Conservation (phyloP, 78 protist genomes). For the Polysphondylium violaceum region DNA sequence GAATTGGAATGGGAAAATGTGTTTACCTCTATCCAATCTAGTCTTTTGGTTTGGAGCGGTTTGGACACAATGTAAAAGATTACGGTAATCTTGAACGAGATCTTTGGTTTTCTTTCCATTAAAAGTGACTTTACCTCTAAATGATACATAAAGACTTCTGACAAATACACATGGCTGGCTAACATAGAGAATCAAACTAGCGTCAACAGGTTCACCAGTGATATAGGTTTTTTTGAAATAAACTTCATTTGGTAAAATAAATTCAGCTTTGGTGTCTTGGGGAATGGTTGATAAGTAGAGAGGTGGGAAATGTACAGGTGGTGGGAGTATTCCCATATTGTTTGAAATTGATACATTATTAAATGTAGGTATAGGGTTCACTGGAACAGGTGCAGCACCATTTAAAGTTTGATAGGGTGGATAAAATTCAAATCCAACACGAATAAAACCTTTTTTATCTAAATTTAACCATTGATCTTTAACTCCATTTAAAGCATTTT, state of each 20-base stretch:
- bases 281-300: constrained; percentile 6
- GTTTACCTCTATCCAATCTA: constrained; percentile 26
- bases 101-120: background rate
- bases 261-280: background rate
- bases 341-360: no score
- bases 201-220: constrained; percentile 3
- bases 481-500: background rate
- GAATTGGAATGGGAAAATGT: constrained; percentile 51
- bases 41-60: background rate
- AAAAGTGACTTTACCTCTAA: constrained; percentile 17
- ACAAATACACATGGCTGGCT: constrained; percentile 12
- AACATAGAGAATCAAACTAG: constrained; percentile 12
- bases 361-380: background rate
- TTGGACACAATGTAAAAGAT: constrained; percentile 5
- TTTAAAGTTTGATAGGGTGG: constrained; percentile 11
- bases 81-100: constrained; percentile 1
- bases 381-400: background rate
- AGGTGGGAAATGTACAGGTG: constrained; percentile 39
- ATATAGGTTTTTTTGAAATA: background rate
- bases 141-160: constrained; percentile 4
- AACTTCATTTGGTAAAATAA: constrained; percentile 19
- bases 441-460: constrained; percentile 31
- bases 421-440: constrained; percentile 25
- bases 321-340: constrained; percentile 31
- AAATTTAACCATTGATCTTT: constrained; percentile 30